These are phyloP conservation scores for Lipomyces chichibuensis DNA, from an alignment of 805 yeast species.

Conservation along the genomic window DNA sequence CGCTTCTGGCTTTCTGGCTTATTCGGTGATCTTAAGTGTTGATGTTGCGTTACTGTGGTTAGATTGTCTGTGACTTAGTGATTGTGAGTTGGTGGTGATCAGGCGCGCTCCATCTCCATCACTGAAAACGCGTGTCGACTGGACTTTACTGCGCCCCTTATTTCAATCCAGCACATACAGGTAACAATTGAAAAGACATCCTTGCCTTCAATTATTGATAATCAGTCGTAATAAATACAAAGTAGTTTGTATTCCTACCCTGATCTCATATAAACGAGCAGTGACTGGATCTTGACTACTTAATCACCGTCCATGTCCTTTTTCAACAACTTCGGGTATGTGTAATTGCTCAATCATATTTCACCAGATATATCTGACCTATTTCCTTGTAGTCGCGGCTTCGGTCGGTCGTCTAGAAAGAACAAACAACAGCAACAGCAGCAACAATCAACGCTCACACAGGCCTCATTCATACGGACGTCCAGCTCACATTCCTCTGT, in stretches of 20 bases:
- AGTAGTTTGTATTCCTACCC: background rate
- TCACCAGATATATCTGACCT: background rate
- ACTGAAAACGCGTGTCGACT: background rate
- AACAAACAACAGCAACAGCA: constrained; percentile 46
- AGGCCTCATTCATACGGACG: constrained; percentile 27
- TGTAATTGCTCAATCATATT: background rate
- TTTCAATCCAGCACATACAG: background rate
- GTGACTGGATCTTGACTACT: background rate
- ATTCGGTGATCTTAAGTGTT: no score
- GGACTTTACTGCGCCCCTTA: background rate
- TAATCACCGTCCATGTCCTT: constrained; percentile 40
- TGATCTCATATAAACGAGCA: background rate
- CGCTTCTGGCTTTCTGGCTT: no score
- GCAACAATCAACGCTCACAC: constrained; percentile 34
- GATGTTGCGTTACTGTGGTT: no score
- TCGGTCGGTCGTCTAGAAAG: constrained; percentile 60
- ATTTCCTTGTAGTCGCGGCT: constrained; percentile 49
- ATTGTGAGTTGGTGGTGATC: no score
- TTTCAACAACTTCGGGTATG: constrained; percentile 43
- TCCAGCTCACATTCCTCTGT: constrained; percentile 16
- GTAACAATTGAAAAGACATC: background rate
- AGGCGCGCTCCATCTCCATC: no score
- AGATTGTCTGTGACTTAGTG: no score
- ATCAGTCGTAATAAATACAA: background rate
- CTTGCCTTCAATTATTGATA: background rate